These are phyloP conservation scores for Suillus tomentosus DNA, from an alignment of 768 basidiomycete species.

Conservation along the genomic window DNA sequence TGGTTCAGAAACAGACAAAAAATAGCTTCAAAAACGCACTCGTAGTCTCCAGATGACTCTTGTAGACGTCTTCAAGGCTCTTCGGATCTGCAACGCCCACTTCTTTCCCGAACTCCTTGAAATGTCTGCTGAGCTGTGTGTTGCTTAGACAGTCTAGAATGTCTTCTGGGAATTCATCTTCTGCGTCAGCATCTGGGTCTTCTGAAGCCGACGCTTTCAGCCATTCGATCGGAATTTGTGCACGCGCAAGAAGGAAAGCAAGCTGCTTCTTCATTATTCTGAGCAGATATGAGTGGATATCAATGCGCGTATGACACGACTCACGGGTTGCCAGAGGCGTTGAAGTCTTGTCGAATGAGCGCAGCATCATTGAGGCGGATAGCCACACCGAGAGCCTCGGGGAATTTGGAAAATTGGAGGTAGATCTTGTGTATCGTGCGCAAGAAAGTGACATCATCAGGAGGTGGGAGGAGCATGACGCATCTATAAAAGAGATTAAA, in stretches of 20 bases:
- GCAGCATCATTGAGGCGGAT: conserved; percentile 81
- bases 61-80: conserved; percentile 96
- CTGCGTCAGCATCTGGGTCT: conserved; percentile 47
- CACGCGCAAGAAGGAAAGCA: conserved; percentile 89
- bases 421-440: conserved; percentile 89
- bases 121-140: conserved; percentile 76
- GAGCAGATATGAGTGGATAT: neutral
- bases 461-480: conserved; percentile 86
- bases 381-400: conserved; percentile 86
- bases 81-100: conserved; percentile 88
- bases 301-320: conserved; percentile 31
- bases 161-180: conserved; percentile 76
- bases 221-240: conserved; percentile 91
- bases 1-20: neutral
- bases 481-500: conserved; percentile 48
- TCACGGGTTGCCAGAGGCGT: conserved; percentile 84
- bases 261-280: conserved; percentile 94
- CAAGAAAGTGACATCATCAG: conserved; percentile 90
- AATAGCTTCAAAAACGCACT: conserved; percentile 43
- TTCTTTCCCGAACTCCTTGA: conserved; percentile 93
- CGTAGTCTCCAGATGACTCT: conserved; percentile 90
- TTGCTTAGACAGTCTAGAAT: conserved; percentile 87
- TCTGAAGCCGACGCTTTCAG: conserved; percentile 56
- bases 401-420: conserved; percentile 81
- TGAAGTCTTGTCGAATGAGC: conserved; percentile 85